Percentiles rank a stretch among this genome's conserved stretches.
Conservation (phyloP, 345 rosid genomes). For the Camelina neglecta region DNA sequence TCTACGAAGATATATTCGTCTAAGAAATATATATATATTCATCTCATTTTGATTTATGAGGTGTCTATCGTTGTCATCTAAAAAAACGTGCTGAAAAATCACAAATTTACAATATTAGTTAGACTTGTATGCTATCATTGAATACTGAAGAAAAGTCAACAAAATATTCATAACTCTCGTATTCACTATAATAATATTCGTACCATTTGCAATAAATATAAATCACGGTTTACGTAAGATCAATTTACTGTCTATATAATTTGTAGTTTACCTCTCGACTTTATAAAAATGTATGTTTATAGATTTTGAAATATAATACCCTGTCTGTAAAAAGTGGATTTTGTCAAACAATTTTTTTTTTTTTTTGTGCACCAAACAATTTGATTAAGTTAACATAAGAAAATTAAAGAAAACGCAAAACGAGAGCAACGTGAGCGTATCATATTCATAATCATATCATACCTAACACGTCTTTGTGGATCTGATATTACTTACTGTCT, state of each 20-base stretch:
- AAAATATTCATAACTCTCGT: not conserved
- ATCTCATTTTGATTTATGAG: no score
- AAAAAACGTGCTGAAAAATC: no score
- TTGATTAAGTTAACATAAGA: no score
- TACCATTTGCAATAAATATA: not conserved
- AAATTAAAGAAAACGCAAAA: not conserved
- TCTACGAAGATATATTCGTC: no score
- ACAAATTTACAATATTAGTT: no score
- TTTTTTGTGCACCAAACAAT: no score
- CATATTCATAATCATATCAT: not conserved
- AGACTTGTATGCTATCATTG: not conserved
- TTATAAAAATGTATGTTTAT: not conserved
- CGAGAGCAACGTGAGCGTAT: constrained; percentile 40
- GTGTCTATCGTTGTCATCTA: no score
- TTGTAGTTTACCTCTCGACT: not conserved
- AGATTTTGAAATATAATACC: not conserved
- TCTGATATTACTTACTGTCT: constrained; percentile 16
- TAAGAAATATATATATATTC: no score
- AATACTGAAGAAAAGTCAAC: not conserved
- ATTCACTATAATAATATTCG: not conserved
- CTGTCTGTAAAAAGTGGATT: not conserved
- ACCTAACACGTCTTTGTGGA: constrained; percentile 42
- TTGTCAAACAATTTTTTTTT: constrained; percentile 1
- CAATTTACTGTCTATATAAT: not conserved
- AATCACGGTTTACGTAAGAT: no score